Percentiles rank a stretch among this genome's conserved stretches.
phyloP scores from a whole-genome alignment of 129 eudicot genomes.

The Centella asiatica region DNA sequence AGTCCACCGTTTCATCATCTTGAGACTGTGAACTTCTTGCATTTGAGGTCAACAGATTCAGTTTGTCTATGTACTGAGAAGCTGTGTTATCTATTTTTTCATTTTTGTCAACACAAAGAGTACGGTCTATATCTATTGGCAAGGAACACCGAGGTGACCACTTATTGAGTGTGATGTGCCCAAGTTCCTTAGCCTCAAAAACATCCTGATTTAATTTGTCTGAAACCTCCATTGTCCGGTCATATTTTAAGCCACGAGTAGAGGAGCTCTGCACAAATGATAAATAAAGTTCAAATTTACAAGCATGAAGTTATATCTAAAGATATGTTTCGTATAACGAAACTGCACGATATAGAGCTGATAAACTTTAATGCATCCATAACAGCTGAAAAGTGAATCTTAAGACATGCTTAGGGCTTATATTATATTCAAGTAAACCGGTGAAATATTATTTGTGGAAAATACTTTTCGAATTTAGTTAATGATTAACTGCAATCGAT shows the following conservation, averaged over 20 bases:
- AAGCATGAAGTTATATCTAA: too few species aligned
- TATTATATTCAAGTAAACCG: too few species aligned
- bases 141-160: slow-evolving; percentile 36
- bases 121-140: slow-evolving; percentile 17
- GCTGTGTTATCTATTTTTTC: slow-evolving; percentile 13
- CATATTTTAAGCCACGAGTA: slow-evolving; percentile 3
- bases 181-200: slow-evolving; percentile 35
- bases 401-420: not conserved
- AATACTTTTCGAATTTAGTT: not conserved
- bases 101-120: slow-evolving; percentile 18
- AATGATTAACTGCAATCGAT: not conserved
- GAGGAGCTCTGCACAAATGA: slow-evolving; percentile 25
- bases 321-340: too few species aligned
- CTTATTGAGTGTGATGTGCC: slow-evolving; percentile 32
- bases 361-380: not conserved
- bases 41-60: slow-evolving; percentile 23
- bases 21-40: slow-evolving; percentile 15
- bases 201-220: slow-evolving; percentile 22
- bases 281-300: not conserved
- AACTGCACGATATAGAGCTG: too few species aligned
- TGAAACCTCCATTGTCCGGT: not conserved
- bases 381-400: not conserved
- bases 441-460: too few species aligned
- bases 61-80: slow-evolving; percentile 26
- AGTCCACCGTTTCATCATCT: slow-evolving; percentile 53